phyloP scores from a whole-genome alignment of 2,329 filamentous ascomycete species.

The Fusarium sp. region DNA sequence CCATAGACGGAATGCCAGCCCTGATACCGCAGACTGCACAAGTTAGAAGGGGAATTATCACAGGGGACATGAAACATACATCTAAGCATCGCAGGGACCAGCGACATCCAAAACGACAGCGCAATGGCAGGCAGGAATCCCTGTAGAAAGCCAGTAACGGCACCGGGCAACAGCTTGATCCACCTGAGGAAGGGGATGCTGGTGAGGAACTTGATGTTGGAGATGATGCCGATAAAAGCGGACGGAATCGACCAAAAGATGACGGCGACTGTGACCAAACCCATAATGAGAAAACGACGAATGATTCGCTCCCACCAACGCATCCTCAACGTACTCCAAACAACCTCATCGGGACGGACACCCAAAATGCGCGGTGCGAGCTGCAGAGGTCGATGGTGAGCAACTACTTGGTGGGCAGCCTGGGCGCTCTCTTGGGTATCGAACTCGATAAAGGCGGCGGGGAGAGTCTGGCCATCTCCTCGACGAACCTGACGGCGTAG shows the following conservation, averaged over 20 bases:
- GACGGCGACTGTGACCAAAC: slow-evolving; percentile 81
- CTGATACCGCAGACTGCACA: slow-evolving; percentile 76
- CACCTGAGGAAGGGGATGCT: slow-evolving; percentile 77
- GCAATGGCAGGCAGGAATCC: slow-evolving; percentile 85
- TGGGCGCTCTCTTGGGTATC: slow-evolving; percentile 85
- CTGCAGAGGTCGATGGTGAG: slow-evolving; percentile 87
- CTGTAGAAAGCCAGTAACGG: slow-evolving; percentile 85
- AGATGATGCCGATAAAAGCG: slow-evolving; percentile 84
- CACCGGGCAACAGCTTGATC: slow-evolving; percentile 75
- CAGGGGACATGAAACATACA: slow-evolving; percentile 36
- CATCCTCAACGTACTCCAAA: slow-evolving; percentile 88
- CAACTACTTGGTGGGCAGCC: slow-evolving; percentile 84
- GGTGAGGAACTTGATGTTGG: slow-evolving; percentile 81
- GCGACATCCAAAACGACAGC: slow-evolving; percentile 85
- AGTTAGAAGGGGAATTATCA: slow-evolving; percentile 14
- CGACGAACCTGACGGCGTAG: slow-evolving; percentile 80
- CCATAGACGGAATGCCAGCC: slow-evolving; percentile 82
- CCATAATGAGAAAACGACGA: slow-evolving; percentile 75
- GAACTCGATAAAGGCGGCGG: slow-evolving; percentile 93
- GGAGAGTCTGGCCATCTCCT: slow-evolving; percentile 74
- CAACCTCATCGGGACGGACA: slow-evolving; percentile 82
- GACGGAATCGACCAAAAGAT: slow-evolving; percentile 87
- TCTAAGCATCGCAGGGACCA: slow-evolving; percentile 86
- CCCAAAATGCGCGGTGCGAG: slow-evolving; percentile 90
- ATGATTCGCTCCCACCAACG: slow-evolving; percentile 88